phyloP scores from a whole-genome alignment of 352 stramenopile species.

The Phytophthora kernoviae region DNA sequence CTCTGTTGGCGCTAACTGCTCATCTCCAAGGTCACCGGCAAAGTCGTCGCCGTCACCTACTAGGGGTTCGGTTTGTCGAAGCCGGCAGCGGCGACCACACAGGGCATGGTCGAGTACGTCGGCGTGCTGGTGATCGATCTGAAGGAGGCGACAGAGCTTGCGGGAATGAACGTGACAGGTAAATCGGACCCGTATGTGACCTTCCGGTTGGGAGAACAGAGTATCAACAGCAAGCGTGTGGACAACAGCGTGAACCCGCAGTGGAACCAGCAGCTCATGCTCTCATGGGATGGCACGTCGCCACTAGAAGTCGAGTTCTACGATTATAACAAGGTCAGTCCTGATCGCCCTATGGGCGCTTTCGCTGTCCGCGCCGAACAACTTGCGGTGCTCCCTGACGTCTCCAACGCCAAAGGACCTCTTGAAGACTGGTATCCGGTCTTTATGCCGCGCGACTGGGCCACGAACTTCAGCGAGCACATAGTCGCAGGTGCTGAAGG shows the following conservation, averaged over 20 bases:
- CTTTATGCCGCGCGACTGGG: conserved; percentile 72
- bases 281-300: conserved; percentile 79
- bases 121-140: conserved; percentile 80
- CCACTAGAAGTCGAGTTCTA: conserved; percentile 71
- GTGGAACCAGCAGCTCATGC: conserved; percentile 74
- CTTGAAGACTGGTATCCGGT: conserved; percentile 62
- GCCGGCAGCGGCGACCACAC: conserved; percentile 12
- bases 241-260: conserved; percentile 72
- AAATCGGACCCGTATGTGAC: conserved; percentile 85
- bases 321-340: conserved; percentile 72
- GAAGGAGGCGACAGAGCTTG: conserved; percentile 63
- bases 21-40: conserved; percentile 3
- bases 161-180: conserved; percentile 74
- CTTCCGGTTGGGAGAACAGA: conserved; percentile 75
- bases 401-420: conserved; percentile 11
- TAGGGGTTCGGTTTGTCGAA: conserved; percentile 14
- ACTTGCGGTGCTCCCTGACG: conserved; percentile 39
- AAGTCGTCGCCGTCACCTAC: conserved; percentile 16
- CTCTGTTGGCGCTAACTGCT: conserved; percentile 20
- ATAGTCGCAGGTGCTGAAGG: conserved; percentile 78
- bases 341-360: conserved; percentile 71
- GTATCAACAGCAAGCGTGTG: conserved; percentile 67
- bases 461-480: conserved; percentile 81
- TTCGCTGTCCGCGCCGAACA: conserved; percentile 47
- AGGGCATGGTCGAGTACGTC: conserved; percentile 86